phyloP scores from a whole-genome alignment of 345 rosid genomes.

The Brassica napus region DNA sequence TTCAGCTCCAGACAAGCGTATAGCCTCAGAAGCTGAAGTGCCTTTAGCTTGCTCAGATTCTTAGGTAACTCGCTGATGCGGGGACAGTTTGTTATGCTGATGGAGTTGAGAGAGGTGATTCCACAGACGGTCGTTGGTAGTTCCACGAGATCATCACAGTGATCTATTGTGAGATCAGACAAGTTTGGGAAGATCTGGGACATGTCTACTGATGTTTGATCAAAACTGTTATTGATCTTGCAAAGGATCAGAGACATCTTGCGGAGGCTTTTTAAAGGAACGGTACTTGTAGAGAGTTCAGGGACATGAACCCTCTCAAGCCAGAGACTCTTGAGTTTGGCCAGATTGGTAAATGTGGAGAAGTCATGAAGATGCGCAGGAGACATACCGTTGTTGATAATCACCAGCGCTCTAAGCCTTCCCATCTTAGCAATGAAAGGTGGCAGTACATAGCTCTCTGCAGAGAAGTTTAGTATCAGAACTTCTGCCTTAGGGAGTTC shows the following conservation, averaged over 20 bases:
- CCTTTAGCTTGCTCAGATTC: slow-evolving; percentile 50
- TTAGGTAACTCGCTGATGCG: slow-evolving; percentile 53
- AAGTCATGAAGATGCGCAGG: slow-evolving; percentile 57
- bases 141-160: slow-evolving; percentile 67
- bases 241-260: slow-evolving; percentile 73
- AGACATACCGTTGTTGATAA: slow-evolving; percentile 58
- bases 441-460: slow-evolving; percentile 65
- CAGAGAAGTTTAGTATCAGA: slow-evolving; percentile 67
- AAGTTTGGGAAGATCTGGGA: slow-evolving; percentile 64
- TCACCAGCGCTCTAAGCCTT: slow-evolving; percentile 70
- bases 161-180: slow-evolving; percentile 71
- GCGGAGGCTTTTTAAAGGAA: slow-evolving; percentile 46
- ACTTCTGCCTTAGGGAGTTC: slow-evolving; percentile 91
- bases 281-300: slow-evolving; percentile 44
- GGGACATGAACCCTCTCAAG: slow-evolving; percentile 71
- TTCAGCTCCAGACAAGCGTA: slow-evolving; percentile 73
- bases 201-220: slow-evolving; percentile 48
- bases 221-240: slow-evolving; percentile 57
- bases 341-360: slow-evolving; percentile 51
- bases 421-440: slow-evolving; percentile 77
- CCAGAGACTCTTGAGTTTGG: slow-evolving; percentile 75
- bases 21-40: slow-evolving; percentile 58
- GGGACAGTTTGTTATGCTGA: slow-evolving; percentile 89
- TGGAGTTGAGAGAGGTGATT: slow-evolving; percentile 51
- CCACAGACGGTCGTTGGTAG: slow-evolving; percentile 58